These are phyloP conservation scores for Phytophthora crassamura DNA, from an alignment of 352 stramenopile species.

Conservation along the genomic window DNA sequence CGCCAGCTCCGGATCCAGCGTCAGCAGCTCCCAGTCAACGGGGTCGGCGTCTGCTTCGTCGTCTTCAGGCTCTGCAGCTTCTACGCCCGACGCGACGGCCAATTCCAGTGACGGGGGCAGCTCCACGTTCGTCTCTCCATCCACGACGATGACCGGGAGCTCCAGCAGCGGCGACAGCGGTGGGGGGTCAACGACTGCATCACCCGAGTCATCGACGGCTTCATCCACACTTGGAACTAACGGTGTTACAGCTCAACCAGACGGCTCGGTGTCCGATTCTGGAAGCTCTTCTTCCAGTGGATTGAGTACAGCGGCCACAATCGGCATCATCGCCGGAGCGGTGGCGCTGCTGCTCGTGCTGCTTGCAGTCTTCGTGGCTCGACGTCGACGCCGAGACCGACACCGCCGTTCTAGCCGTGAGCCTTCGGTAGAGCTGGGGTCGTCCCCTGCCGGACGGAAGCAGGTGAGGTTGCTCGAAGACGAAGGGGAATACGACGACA, in stretches of 20 bases:
- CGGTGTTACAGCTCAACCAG: too few relatives aligned
- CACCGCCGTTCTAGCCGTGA: too few relatives aligned
- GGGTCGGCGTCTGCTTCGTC: not conserved
- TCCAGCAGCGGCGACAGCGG: not conserved
- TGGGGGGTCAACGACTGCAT: not conserved
- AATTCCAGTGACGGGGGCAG: conserved; percentile 4
- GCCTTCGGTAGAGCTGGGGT: not conserved
- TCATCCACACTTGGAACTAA: too few relatives aligned
- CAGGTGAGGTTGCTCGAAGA: not conserved
- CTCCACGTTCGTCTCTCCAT: not conserved
- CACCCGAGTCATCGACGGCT: not conserved
- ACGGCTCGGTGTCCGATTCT: not conserved
- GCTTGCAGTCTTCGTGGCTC: not conserved
- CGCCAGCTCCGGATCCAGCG: not conserved
- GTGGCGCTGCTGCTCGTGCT: conserved; percentile 1
- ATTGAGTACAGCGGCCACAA: not conserved
- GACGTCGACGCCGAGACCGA: not conserved
- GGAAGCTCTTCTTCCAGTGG: conserved; percentile 30
- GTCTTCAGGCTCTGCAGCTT: too few relatives aligned
- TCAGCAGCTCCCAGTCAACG: not conserved
- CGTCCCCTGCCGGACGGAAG: not conserved
- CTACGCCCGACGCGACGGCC: too few relatives aligned
- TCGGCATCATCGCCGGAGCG: conserved; percentile 1
- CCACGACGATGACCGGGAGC: not conserved
- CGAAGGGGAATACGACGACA: not conserved